phyloP scores from a whole-genome alignment of 2,329 filamentous ascomycete species.

The Talaromyces sp. region DNA sequence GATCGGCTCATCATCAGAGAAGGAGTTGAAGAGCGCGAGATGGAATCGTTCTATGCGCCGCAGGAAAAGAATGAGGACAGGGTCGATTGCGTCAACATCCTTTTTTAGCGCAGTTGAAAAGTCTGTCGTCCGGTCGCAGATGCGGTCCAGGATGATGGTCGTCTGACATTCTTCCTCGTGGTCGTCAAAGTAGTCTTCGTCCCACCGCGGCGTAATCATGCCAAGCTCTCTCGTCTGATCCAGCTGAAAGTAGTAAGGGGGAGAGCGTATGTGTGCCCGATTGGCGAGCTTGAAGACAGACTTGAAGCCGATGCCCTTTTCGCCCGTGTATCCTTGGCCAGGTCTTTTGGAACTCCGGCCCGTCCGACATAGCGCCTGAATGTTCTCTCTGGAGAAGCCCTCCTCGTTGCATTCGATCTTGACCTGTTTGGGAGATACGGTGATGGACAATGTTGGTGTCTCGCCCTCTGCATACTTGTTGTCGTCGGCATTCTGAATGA shows the following conservation, averaged over 20 bases:
- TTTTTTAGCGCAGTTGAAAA: conserved; percentile 6
- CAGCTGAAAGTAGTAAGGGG: conserved; percentile 10
- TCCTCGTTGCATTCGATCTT: conserved; percentile 9
- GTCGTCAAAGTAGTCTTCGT: conserved; percentile 7
- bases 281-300: conserved; percentile 24
- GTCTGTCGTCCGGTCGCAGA: conserved; percentile 5
- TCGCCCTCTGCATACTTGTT: conserved; percentile 19
- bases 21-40: neutral
- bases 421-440: neutral
- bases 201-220: conserved; percentile 11
- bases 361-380: conserved; percentile 4
- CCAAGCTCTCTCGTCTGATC: conserved; percentile 9
- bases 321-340: conserved; percentile 19
- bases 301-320: conserved; percentile 29
- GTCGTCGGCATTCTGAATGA: conserved; percentile 25
- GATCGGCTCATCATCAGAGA: neutral
- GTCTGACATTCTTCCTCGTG: conserved; percentile 5
- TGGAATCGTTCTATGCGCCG: conserved; percentile 7
- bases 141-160: conserved; percentile 6
- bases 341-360: conserved; percentile 9
- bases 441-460: conserved; percentile 7
- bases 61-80: conserved; percentile 7
- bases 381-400: conserved; percentile 8
- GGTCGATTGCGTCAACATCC: conserved; percentile 4
- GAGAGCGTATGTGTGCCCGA: conserved; percentile 10